phyloP scores from a whole-genome alignment of 1,139 yeast species.

The Hansenula lynferdii region DNA sequence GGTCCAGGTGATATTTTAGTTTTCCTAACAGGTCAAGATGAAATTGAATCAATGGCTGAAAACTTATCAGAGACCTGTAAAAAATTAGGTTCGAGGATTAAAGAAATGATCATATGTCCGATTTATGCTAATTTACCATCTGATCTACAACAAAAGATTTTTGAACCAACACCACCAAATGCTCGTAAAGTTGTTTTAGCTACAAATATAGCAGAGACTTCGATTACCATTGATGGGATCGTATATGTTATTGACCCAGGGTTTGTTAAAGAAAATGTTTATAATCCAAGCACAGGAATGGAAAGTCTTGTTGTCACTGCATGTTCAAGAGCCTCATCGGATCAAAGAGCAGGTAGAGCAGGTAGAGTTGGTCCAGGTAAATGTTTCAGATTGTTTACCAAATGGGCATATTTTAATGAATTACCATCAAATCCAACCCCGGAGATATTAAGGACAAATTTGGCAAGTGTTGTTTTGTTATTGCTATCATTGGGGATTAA shows the following conservation, averaged over 20 bases:
- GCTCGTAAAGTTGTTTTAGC: slow-evolving; percentile 88
- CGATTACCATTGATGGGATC: slow-evolving; percentile 91
- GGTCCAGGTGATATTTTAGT: slow-evolving; percentile 84
- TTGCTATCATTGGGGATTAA: slow-evolving; percentile 78
- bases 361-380: slow-evolving; percentile 97
- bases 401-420: slow-evolving; percentile 79
- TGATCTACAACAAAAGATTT: slow-evolving; percentile 74
- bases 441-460: slow-evolving; percentile 79
- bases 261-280: slow-evolving; percentile 82
- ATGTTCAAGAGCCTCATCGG: slow-evolving; percentile 91
- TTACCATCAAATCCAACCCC: slow-evolving; percentile 79
- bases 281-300: slow-evolving; percentile 82
- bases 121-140: slow-evolving; percentile 92
- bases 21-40: slow-evolving; percentile 92
- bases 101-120: slow-evolving; percentile 71
- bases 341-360: slow-evolving; percentile 96
- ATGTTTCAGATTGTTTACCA: slow-evolving; percentile 84
- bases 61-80: slow-evolving; percentile 58
- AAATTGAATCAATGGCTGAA: slow-evolving; percentile 79
- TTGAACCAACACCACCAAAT: slow-evolving; percentile 80
- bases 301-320: slow-evolving; percentile 82
- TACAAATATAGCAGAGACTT: slow-evolving; percentile 95
- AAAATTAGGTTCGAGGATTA: slow-evolving; percentile 58
- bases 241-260: slow-evolving; percentile 91
- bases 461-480: slow-evolving; percentile 69